These are phyloP conservation scores for Alternaria rosae DNA, from an alignment of 2,329 filamentous ascomycete species.

Conservation along the genomic window DNA sequence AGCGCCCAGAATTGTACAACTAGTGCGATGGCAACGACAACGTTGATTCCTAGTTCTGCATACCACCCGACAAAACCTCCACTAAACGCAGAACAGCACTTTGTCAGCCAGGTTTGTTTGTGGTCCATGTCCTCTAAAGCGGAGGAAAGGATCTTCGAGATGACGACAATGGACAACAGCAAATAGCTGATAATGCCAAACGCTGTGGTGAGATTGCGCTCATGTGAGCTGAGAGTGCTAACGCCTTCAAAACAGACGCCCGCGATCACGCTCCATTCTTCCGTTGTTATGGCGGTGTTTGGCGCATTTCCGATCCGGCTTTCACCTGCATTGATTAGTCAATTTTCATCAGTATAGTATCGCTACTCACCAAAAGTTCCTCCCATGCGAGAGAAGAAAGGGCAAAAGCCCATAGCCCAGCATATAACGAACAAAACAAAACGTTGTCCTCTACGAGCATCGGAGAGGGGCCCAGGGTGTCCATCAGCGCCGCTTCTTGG, in stretches of 20 bases:
- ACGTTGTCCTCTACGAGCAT: constrained; percentile 12
- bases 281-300: constrained; percentile 10
- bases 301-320: constrained; percentile 10
- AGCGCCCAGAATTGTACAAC: constrained; percentile 28
- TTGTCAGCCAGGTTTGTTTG: not conserved
- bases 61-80: not conserved
- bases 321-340: constrained; percentile 1
- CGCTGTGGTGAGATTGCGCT: constrained; percentile 1
- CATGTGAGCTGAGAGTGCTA: not conserved
- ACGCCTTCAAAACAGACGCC: constrained; percentile 9
- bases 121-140: not conserved
- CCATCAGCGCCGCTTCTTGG: not conserved
- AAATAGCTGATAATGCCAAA: constrained; percentile 17
- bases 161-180: constrained; percentile 10
- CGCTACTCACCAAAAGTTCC: constrained; percentile 18
- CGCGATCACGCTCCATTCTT: constrained; percentile 15
- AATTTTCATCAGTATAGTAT: not conserved
- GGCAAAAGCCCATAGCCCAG: constrained; percentile 25
- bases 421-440: constrained; percentile 22
- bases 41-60: not conserved
- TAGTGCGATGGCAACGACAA: not conserved
- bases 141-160: constrained; percentile 9
- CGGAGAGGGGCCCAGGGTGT: not conserved
- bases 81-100: not conserved
- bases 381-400: constrained; percentile 27